Conservation (phyloP, 768 basidiomycete genomes). For the Fibroporia radiculosa region DNA sequence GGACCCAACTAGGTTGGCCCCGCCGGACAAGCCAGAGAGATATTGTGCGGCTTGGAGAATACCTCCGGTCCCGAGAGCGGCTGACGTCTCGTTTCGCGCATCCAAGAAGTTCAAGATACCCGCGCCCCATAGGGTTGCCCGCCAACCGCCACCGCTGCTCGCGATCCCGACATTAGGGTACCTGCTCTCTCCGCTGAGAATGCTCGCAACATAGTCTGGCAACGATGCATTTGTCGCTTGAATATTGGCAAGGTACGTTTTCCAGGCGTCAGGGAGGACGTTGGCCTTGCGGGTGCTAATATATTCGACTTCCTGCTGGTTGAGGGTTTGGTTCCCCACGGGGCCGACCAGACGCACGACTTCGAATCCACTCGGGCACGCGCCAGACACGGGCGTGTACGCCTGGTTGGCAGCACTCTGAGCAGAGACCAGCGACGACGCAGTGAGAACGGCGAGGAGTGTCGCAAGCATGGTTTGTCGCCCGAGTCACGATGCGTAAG, state of each 20-base stretch:
- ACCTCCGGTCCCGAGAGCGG: conserved; percentile 36
- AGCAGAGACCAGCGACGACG: no score
- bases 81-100: conserved; percentile 37
- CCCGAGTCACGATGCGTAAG: no score
- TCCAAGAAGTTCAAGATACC: conserved; percentile 45
- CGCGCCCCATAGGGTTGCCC: conserved; percentile 48
- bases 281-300: conserved; percentile 25
- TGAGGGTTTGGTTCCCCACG: conserved; percentile 20
- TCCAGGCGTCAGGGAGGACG: conserved; percentile 33
- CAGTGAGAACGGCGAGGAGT: no score
- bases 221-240: conserved; percentile 13
- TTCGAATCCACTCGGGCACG: conserved; percentile 11
- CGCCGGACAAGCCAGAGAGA: conserved; percentile 46
- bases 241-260: conserved; percentile 31
- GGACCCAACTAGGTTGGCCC: conserved; percentile 62
- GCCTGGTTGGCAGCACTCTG: conserved; percentile 11
- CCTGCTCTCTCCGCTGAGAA: conserved; percentile 18
- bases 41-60: conserved; percentile 48
- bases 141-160: conserved; percentile 46
- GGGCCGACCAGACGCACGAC: conserved; percentile 15
- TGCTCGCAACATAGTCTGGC: conserved; percentile 27
- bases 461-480: no score
- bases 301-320: conserved; percentile 29
- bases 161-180: conserved; percentile 41
- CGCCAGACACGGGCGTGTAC: conserved; percentile 12